These are phyloP conservation scores for Tetracladium setigerum DNA, from an alignment of 495 filamentous ascomycete genomes.

Conservation along the genomic window DNA sequence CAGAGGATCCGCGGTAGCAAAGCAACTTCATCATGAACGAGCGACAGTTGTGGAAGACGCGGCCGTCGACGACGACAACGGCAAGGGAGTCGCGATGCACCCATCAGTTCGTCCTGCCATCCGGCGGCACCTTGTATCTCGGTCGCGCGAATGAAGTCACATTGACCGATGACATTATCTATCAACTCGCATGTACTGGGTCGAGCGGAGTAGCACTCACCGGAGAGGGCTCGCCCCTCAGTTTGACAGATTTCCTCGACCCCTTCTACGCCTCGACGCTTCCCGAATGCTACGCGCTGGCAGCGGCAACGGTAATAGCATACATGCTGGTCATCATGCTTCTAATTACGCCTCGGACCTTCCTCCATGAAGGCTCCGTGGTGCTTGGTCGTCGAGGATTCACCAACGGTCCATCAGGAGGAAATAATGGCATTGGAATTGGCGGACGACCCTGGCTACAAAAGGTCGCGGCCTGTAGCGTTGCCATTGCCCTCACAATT, in stretches of 20 bases:
- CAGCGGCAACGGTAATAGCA: conserved; percentile 81
- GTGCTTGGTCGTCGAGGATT: conserved; percentile 78
- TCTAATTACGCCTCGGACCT: conserved; percentile 83
- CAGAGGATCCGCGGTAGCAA: conserved; percentile 14
- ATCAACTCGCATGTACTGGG: conserved; percentile 51
- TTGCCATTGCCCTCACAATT: conserved; percentile 87
- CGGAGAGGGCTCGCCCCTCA: conserved; percentile 21
- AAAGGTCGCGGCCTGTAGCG: conserved; percentile 84
- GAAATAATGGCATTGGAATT: conserved; percentile 70
- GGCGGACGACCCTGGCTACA: conserved; percentile 92
- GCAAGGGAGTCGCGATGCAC: conserved; percentile 37
- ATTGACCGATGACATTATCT: conserved; percentile 54
- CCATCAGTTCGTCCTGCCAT: conserved; percentile 51
- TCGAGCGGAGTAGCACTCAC: conserved; percentile 21
- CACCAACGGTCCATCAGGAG: conserved; percentile 66
- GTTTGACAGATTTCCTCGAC: conserved; percentile 54
- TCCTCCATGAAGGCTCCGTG: conserved; percentile 75
- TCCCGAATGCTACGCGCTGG: conserved; percentile 86
- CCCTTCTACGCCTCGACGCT: conserved; percentile 91
- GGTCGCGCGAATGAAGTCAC: conserved; percentile 46
- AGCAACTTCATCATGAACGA: conserved; percentile 15
- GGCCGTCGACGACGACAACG: conserved; percentile 4
- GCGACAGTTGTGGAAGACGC: conserved; percentile 15
- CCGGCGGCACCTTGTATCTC: conserved; percentile 51
- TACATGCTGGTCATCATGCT: conserved; percentile 94